Percentiles rank a stretch among this genome's conserved stretches.
Evolutionary conservation across 2,329 filamentous ascomycete species (phyloP).

Genomic region (Talaromyces sp.): DNA sequence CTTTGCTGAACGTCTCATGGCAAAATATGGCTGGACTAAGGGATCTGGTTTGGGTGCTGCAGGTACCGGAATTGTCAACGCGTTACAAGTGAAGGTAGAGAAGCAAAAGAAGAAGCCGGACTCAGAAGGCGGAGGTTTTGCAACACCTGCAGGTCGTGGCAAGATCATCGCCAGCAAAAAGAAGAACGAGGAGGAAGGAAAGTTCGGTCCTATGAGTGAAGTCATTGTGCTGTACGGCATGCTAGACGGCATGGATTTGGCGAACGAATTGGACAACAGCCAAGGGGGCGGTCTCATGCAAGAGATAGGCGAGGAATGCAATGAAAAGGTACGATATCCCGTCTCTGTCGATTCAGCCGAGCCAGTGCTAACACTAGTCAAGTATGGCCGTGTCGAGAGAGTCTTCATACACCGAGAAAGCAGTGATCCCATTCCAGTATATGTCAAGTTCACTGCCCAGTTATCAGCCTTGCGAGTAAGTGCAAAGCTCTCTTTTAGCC

Average conservation of each 20-base stretch:
- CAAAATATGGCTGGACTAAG: constrained; percentile 90
- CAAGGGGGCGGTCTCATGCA: constrained; percentile 70
- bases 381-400: constrained; percentile 82
- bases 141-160: constrained; percentile 65
- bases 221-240: constrained; percentile 83
- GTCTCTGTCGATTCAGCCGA: background rate
- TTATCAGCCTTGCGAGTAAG: constrained; percentile 79
- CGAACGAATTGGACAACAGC: constrained; percentile 67
- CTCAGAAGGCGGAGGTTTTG: constrained; percentile 75
- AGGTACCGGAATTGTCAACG: constrained; percentile 78
- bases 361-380: constrained; percentile 3
- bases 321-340: constrained; percentile 60
- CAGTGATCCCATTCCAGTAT: constrained; percentile 63
- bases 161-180: constrained; percentile 78
- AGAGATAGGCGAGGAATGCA: constrained; percentile 93
- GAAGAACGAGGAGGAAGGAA: constrained; percentile 52
- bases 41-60: constrained; percentile 83
- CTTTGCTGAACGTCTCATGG: constrained; percentile 85
- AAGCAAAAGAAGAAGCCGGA: constrained; percentile 79
- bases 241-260: constrained; percentile 79
- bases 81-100: constrained; percentile 78
- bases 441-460: constrained; percentile 87
- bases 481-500: constrained; percentile 25
- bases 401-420: constrained; percentile 68
- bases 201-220: constrained; percentile 72